phyloP scores from a whole-genome alignment of 1,284 basidiomycete genomes.

The Apiotrichum montevideense region DNA sequence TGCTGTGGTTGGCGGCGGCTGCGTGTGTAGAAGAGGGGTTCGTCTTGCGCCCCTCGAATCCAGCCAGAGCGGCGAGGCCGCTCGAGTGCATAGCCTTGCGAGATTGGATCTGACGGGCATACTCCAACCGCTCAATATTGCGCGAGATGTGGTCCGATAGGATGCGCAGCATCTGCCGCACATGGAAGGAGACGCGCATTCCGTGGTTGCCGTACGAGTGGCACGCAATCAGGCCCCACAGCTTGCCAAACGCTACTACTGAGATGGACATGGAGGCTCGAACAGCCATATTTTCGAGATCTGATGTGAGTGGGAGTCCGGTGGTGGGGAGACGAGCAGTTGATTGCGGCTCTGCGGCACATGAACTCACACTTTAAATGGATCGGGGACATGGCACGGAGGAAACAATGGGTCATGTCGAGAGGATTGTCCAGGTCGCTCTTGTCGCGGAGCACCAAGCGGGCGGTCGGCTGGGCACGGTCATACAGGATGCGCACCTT shows the following conservation, averaged over 20 bases:
- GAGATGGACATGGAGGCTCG: conserved; percentile 81
- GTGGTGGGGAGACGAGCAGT: too few relatives aligned
- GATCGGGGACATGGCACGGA: conserved; percentile 85
- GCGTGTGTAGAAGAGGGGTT: too few relatives aligned
- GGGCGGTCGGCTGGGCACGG: conserved; percentile 66
- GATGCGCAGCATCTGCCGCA: conserved; percentile 72
- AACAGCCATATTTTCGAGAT: conserved; percentile 73
- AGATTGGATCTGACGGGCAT: conserved; percentile 69
- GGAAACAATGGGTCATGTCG: conserved; percentile 82
- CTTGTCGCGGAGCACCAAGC: conserved; percentile 62
- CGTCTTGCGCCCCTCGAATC: conserved; percentile 45
- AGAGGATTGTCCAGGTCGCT: conserved; percentile 67
- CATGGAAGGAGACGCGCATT: conserved; percentile 77
- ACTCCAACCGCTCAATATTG: conserved; percentile 76
- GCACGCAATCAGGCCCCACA: conserved; percentile 81
- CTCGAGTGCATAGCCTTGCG: conserved; percentile 55
- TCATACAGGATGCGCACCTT: conserved; percentile 79
- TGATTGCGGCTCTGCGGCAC: too few relatives aligned
- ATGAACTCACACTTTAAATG: conserved; percentile 66
- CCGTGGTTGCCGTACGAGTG: conserved; percentile 73
- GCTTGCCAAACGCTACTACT: conserved; percentile 71
- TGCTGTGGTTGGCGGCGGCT: too few relatives aligned
- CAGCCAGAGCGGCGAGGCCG: neutral
- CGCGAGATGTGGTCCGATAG: conserved; percentile 76
- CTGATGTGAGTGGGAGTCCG: conserved; percentile 38